Evolutionary conservation across 441 rosid genomes (phyloP).

Genomic region (Gossypium gossypioides): DNA sequence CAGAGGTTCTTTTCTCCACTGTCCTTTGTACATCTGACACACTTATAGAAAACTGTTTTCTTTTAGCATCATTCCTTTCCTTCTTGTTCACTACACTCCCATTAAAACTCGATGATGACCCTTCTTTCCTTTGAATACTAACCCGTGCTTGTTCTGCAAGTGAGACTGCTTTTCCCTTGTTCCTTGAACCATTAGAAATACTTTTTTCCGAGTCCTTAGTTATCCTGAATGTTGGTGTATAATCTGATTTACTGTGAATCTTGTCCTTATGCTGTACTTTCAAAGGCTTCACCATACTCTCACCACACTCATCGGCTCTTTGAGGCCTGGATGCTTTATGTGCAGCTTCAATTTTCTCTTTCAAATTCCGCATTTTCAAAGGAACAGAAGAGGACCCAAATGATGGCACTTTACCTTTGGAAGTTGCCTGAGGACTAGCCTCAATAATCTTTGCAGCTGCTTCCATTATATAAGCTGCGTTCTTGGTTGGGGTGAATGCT

Average conservation of each 20-base stretch:
- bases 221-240: conserved; percentile 18
- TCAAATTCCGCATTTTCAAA: conserved; percentile 60
- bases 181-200: conserved; percentile 27
- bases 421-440: conserved; percentile 39
- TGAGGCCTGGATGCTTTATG: conserved; percentile 34
- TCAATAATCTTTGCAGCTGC: conserved; percentile 72
- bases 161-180: conserved; percentile 37
- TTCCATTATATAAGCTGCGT: conserved; percentile 59
- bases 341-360: conserved; percentile 66
- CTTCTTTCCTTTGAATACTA: conserved; percentile 36
- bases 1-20: conserved; percentile 31
- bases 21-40: conserved; percentile 29
- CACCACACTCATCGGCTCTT: conserved; percentile 20
- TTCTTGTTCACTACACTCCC: conserved; percentile 25
- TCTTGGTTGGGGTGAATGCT: conserved; percentile 42
- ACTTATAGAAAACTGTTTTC: conserved; percentile 27
- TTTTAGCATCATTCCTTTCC: conserved; percentile 33
- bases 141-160: conserved; percentile 34
- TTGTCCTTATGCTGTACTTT: conserved; percentile 32
- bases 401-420: conserved; percentile 27
- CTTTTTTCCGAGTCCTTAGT: conserved; percentile 20
- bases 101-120: conserved; percentile 23
- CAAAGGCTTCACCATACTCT: conserved; percentile 17
- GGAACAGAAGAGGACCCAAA: conserved; percentile 54
- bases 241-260: conserved; percentile 19